These are phyloP conservation scores for Aspergillus sojae DNA, from an alignment of 2,329 filamentous ascomycete species.

Conservation along the genomic window DNA sequence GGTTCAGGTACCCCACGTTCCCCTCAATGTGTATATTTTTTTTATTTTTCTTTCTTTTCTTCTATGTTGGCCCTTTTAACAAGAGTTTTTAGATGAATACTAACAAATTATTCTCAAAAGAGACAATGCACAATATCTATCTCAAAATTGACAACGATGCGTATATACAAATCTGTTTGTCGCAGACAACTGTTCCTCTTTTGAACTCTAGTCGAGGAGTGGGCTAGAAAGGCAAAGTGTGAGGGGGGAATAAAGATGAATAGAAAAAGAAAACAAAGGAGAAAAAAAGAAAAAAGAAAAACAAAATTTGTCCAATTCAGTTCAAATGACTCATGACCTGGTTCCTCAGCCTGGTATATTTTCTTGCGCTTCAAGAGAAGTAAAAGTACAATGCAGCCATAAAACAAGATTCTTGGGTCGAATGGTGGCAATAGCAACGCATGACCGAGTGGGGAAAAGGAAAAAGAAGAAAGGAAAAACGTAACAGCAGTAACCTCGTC, in stretches of 20 bases:
- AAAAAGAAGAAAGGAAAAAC: constrained; percentile 22
- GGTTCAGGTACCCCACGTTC: not conserved
- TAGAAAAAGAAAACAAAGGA: constrained; percentile 8
- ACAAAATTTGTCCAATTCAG: constrained; percentile 15
- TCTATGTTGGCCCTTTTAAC: not conserved
- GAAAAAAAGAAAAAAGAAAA: constrained; percentile 12
- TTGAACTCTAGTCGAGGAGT: constrained; percentile 14
- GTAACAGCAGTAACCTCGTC: constrained; percentile 29
- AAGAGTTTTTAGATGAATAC: not conserved
- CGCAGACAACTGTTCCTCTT: constrained; percentile 20
- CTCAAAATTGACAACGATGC: constrained; percentile 22
- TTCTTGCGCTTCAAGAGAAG: constrained; percentile 17
- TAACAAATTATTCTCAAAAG: not conserved
- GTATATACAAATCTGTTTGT: constrained; percentile 29
- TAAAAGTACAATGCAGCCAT: constrained; percentile 30
- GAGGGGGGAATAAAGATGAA: constrained; percentile 13
- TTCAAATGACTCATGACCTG: constrained; percentile 22
- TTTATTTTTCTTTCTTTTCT: not conserved
- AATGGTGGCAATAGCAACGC: constrained; percentile 1
- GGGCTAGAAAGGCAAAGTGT: constrained; percentile 6
- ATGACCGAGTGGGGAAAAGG: constrained; percentile 9
- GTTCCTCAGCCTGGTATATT: constrained; percentile 19
- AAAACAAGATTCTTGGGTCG: constrained; percentile 4
- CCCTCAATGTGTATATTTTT: not conserved
- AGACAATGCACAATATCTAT: constrained; percentile 22